These are phyloP conservation scores for Aspergillus asperescens DNA, from an alignment of 495 filamentous ascomycete genomes.

Conservation along the genomic window DNA sequence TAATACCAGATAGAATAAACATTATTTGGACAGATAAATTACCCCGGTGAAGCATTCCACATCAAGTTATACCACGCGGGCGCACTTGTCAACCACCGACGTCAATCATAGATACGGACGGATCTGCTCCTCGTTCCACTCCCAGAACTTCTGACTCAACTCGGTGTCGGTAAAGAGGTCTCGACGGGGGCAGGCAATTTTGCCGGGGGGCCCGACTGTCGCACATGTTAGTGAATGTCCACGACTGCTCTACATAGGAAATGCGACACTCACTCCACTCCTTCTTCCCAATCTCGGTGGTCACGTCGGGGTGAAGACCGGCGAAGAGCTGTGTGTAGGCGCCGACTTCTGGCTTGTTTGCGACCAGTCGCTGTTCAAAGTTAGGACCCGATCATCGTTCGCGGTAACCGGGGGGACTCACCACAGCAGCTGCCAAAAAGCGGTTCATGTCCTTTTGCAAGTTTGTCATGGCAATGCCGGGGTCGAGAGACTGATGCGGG, in stretches of 20 bases:
- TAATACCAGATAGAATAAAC: no score
- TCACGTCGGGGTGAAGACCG: not conserved
- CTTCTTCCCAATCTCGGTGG: not conserved
- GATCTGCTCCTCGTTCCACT: conserved; percentile 10
- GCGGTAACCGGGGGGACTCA: not conserved
- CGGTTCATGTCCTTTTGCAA: conserved; percentile 1
- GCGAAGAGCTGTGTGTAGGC: conserved; percentile 7
- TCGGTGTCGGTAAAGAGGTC: conserved; percentile 1
- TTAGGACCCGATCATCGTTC: not conserved
- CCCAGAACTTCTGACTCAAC: not conserved
- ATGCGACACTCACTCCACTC: conserved; percentile 4
- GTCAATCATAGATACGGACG: not conserved
- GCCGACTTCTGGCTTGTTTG: not conserved
- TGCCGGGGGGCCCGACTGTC: not conserved
- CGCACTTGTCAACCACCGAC: no score
- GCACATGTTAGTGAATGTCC: not conserved
- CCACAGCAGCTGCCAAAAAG: not conserved
- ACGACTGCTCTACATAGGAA: no score
- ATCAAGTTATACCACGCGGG: no score
- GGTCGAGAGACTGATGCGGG: not conserved
- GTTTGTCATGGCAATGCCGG: not conserved
- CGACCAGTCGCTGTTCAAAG: not conserved
- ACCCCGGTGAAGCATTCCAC: no score
- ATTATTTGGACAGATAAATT: no score
- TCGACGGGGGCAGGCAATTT: not conserved